A percentile compares a stretch with the other conserved stretches of the same genome.
phyloP scores from a whole-genome alignment of 176 grass and related monocot species.

The Aegilops tauschii region DNA sequence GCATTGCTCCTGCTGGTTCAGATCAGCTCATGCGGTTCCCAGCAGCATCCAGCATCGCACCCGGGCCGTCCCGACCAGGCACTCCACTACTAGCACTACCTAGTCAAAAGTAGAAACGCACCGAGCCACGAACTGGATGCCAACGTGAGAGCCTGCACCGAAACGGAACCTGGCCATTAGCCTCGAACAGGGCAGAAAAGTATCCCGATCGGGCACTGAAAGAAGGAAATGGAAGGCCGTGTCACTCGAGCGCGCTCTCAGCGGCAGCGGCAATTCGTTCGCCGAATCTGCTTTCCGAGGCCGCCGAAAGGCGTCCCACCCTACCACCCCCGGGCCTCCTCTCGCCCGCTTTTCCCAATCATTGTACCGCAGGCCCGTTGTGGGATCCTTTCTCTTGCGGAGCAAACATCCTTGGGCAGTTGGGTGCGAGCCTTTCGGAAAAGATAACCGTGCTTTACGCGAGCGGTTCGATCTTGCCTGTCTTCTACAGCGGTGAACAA shows the following conservation, averaged over 20 bases:
- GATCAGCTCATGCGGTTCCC: neutral
- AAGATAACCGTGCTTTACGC: neutral
- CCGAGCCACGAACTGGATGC: neutral
- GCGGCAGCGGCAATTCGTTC: neutral
- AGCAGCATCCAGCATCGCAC: too few relatives aligned
- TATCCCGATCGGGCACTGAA: neutral
- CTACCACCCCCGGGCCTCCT: neutral
- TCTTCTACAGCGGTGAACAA: too few relatives aligned
- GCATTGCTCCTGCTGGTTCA: too few relatives aligned
- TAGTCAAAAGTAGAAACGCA: neutral
- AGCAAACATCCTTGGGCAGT: neutral
- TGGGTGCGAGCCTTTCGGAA: neutral
- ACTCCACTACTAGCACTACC: too few relatives aligned
- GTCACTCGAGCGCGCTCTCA: neutral
- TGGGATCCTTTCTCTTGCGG: neutral
- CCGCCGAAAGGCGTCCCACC: neutral
- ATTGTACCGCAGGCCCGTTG: constrained; percentile 13
- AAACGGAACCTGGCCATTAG: neutral
- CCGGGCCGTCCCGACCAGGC: too few relatives aligned
- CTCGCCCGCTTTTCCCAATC: neutral
- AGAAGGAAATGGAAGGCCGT: neutral
- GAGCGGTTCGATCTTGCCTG: neutral
- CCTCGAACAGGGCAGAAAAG: neutral
- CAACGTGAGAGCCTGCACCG: neutral
- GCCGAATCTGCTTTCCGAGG: neutral